Evolutionary conservation across 345 rosid genomes (phyloP).

Genomic region (Boechera divaricarpa): DNA sequence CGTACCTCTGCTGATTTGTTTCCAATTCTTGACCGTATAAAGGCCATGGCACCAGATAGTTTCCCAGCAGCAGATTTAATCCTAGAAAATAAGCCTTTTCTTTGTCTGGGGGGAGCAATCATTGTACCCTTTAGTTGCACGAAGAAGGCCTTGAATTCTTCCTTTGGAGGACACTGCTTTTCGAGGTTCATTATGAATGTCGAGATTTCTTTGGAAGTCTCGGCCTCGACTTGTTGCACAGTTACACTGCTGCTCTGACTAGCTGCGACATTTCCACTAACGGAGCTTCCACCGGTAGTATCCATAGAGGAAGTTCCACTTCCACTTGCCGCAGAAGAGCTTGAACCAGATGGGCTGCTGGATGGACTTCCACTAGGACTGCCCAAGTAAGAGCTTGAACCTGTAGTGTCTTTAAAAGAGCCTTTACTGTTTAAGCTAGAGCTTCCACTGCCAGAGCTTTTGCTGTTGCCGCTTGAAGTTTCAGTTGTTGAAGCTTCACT

Average conservation of each 20-base stretch:
- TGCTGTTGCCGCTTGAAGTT: background rate
- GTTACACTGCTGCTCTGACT: background rate
- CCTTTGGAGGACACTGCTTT: slow-evolving; percentile 42
- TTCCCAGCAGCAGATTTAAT: slow-evolving; percentile 22
- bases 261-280: background rate
- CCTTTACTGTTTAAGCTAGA: no score
- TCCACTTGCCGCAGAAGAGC: no score
- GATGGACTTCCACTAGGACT: slow-evolving; percentile 28
- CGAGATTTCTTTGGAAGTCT: slow-evolving; percentile 21
- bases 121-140: slow-evolving; percentile 39
- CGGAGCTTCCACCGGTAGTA: background rate
- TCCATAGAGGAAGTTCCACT: background rate
- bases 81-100: slow-evolving; percentile 10
- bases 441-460: background rate
- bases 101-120: background rate
- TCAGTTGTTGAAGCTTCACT: background rate
- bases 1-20: slow-evolving; percentile 37
- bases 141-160: slow-evolving; percentile 40
- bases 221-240: slow-evolving; percentile 21
- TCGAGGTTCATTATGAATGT: slow-evolving; percentile 39
- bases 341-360: slow-evolving; percentile 13
- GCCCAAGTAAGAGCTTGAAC: background rate
- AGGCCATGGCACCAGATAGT: slow-evolving; percentile 30
- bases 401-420: slow-evolving; percentile 24
- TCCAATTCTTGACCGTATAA: slow-evolving; percentile 31